Conservation (phyloP, 1,284 basidiomycete genomes). For the Inonotus obliquus region DNA sequence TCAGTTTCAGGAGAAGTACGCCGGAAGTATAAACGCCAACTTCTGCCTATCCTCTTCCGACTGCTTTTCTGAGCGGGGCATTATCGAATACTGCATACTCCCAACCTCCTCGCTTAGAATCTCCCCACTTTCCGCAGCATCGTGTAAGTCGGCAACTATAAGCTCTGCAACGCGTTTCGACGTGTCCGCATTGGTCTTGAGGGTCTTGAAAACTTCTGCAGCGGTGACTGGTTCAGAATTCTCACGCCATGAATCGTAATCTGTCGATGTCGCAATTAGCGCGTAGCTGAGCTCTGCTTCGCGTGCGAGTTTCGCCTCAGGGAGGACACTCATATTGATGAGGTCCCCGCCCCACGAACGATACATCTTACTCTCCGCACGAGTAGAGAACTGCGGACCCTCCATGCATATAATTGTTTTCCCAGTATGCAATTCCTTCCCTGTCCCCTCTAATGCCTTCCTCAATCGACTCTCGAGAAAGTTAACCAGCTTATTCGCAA, state of each 20-base stretch:
- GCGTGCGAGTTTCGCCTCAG: constrained; percentile 92
- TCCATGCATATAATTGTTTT: constrained; percentile 97
- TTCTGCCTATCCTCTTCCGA: constrained; percentile 67
- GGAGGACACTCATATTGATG: constrained; percentile 95
- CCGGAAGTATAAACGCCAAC: constrained; percentile 75
- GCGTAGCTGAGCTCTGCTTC: constrained; percentile 95
- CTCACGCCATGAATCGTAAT: constrained; percentile 89
- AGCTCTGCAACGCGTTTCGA: constrained; percentile 72
- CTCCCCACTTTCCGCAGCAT: constrained; percentile 45
- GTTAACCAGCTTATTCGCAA: constrained; percentile 57
- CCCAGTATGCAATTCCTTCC: constrained; percentile 66
- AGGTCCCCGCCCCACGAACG: constrained; percentile 89
- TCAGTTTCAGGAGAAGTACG: constrained; percentile 45
- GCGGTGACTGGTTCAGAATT: constrained; percentile 81
- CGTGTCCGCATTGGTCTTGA: constrained; percentile 81
- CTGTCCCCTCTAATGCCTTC: constrained; percentile 58
- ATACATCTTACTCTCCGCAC: constrained; percentile 96
- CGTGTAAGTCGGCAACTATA: constrained; percentile 76
- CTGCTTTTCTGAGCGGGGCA: constrained; percentile 66
- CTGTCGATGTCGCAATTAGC: constrained; percentile 85
- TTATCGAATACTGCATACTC: constrained; percentile 80
- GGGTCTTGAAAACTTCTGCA: constrained; percentile 84
- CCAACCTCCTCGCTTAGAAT: constrained; percentile 67
- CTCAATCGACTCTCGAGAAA: constrained; percentile 70
- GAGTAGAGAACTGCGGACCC: constrained; percentile 90